Evolutionary conservation across 257 asterid species (phyloP), one percentile per base, ranked within the genome.

Genomic region (Solanum pimpinellifolium): DNA sequence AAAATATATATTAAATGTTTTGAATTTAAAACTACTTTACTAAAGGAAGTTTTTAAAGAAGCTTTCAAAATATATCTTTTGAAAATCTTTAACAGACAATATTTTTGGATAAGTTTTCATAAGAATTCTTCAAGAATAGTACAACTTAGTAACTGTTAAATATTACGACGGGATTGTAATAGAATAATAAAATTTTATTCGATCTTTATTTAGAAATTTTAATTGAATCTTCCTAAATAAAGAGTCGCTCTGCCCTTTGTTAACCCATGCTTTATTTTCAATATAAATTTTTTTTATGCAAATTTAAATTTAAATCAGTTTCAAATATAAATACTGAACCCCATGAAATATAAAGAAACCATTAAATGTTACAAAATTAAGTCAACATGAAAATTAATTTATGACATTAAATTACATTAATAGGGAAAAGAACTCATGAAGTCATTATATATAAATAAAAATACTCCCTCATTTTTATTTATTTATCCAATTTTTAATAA

Each of bases 211-310:
- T 52, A 52, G 4, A 52, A 52, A 52, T 2, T 52, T 52, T 6
- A 0, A 1, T 46, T 52, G 23, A 52, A 4, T 16, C 0, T 0
- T 9, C 0, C 0, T 52, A 16, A 9, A 6, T 52, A 52, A 52
- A 52, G 4, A 52, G 10, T 52, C 10, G 23, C 1, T 0, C 2
- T 49, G 8, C 2, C 16, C 16, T 46, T 12, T 46, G 52, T 46
- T 46, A 46, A 13, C 0, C 0, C 1, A 2, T 13, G 56, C 1
- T 13, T 46, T 46, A 46, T 46, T 4, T 2, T 4, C 1, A 13
- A 46, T 13, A 46, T 46, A 1, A 44, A 46, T 13, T 0, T 13
- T 46, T 46, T 5, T 0, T 1, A 15, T 6, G 2, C 2, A 0
- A 46, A 13, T 13, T 46, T 4, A 46, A 46, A 46, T 46, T 5